Base-by-base conservation (phyloP, 768 basidiomycete genomes). In the Tylopilus intermedius region DNA sequence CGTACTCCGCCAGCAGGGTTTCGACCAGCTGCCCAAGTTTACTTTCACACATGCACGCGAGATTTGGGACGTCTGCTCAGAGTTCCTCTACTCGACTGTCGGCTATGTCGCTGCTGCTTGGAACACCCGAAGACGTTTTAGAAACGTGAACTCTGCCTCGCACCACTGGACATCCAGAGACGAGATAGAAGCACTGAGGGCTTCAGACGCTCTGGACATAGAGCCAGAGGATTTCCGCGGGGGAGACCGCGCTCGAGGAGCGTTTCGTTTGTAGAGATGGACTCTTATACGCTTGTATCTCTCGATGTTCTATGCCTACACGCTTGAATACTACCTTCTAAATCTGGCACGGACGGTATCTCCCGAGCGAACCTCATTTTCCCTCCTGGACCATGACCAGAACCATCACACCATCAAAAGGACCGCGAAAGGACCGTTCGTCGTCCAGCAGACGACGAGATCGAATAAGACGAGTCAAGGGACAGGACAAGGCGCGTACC, bases 11-110 rank as follows among this genome's bases (percentile, higher is more conserved):
- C 79, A 83, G 26, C 78, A 79, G 15, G 90, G 91, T 1, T 73
- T 80, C 49, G 85, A 90, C 58, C 84, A 86, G 62, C 74, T 92
- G 33, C 90, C 90, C 11, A 80, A 79, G 53, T 81, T 85, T 60
- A 73, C 75, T 15, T 29, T 70, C 37, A 5, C 47, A 27, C 67
- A 70, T 21, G 51, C 51, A 0, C 54, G 33, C 5, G 68, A 68
- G 48, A 51, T 68, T 9, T 47, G 55, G 51, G 63, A 54, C 0
- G 49, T 68, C 29, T 60, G 47, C 33, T 47, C 48, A 32, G 67
- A 62, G 18, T 53, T 66, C 29, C 10, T 62, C 53, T 53, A 8
- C 6, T 50, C 60, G 1, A 14, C 56, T 44, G 30, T 55, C 15
- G 58, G 60, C 26, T 60, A 54, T 40, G 29, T 49, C 46, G 1